These are phyloP conservation scores for Ophiostoma piceae DNA, from an alignment of 2,329 filamentous ascomycete species.

Conservation along the genomic window DNA sequence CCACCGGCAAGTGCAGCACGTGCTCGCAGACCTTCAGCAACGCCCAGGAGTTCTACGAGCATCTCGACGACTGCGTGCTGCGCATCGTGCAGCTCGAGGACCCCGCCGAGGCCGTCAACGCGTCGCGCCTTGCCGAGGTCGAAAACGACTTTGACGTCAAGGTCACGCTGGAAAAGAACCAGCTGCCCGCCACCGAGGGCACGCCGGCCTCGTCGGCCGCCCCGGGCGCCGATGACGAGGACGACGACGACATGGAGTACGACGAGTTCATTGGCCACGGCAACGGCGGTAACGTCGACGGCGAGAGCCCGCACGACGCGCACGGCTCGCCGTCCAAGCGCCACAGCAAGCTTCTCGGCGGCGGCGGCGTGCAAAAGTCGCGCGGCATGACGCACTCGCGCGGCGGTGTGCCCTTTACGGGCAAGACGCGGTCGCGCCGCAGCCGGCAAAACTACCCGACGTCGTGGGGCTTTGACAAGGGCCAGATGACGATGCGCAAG, in stretches of 20 bases:
- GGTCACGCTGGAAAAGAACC: constrained; percentile 60
- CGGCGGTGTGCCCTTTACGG: constrained; percentile 57
- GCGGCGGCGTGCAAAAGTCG: constrained; percentile 58
- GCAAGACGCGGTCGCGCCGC: constrained; percentile 67
- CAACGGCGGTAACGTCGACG: constrained; percentile 40
- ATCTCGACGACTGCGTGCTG: constrained; percentile 73
- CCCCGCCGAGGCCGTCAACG: constrained; percentile 63
- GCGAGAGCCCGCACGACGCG: constrained; percentile 37
- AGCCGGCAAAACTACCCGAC: constrained; percentile 89
- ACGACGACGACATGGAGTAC: constrained; percentile 45
- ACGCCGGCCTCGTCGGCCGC: constrained; percentile 27
- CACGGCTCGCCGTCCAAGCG: constrained; percentile 40
- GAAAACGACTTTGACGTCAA: constrained; percentile 59
- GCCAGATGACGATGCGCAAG: constrained; percentile 98
- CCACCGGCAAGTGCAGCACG: constrained; percentile 91
- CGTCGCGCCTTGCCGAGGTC: constrained; percentile 59
- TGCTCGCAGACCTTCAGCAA: constrained; percentile 87
- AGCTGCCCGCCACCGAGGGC: constrained; percentile 39
- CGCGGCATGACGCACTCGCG: constrained; percentile 73
- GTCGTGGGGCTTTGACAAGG: constrained; percentile 86
- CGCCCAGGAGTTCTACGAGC: constrained; percentile 97
- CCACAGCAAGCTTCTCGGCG: constrained; percentile 53
- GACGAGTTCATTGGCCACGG: constrained; percentile 39
- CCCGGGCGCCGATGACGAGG: constrained; percentile 38
- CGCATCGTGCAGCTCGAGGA: constrained; percentile 68